phyloP scores from a whole-genome alignment of 2,329 filamentous ascomycete genomes.

The Aspergillus spinulosporus region DNA sequence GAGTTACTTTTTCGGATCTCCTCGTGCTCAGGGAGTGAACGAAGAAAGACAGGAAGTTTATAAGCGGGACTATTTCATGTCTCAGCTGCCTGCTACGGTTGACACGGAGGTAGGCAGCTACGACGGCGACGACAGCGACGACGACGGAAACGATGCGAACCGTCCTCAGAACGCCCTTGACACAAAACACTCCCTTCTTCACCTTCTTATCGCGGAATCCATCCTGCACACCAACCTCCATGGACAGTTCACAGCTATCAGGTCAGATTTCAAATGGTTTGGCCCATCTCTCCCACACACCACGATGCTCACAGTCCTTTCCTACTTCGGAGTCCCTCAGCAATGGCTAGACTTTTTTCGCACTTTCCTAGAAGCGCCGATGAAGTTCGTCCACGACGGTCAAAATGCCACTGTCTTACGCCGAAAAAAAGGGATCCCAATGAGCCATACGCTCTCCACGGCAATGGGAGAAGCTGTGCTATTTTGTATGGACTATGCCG shows the following conservation, averaged over 20 bases:
- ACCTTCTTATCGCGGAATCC: conserved; percentile 58
- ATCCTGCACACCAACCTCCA: conserved; percentile 51
- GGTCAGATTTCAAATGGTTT: conserved; percentile 61
- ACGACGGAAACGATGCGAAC: conserved; percentile 31
- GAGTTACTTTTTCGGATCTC: conserved; percentile 45
- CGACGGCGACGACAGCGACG: conserved; percentile 25
- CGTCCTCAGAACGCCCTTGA: conserved; percentile 46
- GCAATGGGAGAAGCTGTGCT: conserved; percentile 61
- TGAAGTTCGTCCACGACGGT: conserved; percentile 59
- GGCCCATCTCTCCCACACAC: conserved; percentile 60
- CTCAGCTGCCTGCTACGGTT: conserved; percentile 51
- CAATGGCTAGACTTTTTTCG: conserved; percentile 61
- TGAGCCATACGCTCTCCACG: conserved; percentile 60
- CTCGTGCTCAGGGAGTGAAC: conserved; percentile 16
- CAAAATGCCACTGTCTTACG: conserved; percentile 44
- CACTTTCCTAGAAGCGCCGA: conserved; percentile 59
- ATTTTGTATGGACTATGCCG: conserved; percentile 65
- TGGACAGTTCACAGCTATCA: conserved; percentile 54
- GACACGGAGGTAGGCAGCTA: conserved; percentile 41
- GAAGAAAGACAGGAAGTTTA: conserved; percentile 42
- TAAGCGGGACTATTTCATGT: conserved; percentile 54
- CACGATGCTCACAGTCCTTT: conserved; percentile 58
- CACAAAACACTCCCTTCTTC: conserved; percentile 59
- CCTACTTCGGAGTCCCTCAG: conserved; percentile 60
- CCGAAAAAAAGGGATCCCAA: conserved; percentile 60